A percentile compares a stretch with the other conserved stretches of the same genome.
Conservation (phyloP, 108 stramenopile species). For the Cylindrotheca closterium region DNA sequence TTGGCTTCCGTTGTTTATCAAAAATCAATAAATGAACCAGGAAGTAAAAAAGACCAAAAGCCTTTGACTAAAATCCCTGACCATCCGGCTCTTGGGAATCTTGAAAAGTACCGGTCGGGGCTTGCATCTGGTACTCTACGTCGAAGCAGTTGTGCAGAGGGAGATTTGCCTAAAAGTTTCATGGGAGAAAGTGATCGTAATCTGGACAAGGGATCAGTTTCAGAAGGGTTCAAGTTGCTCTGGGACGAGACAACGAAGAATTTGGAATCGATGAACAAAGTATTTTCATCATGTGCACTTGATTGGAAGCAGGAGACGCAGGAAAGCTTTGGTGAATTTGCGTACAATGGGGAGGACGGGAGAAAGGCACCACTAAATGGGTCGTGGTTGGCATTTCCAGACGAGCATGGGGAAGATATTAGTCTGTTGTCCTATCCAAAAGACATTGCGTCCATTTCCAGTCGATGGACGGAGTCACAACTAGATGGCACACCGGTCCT, state of each 20-base stretch:
- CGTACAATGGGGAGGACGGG: background rate
- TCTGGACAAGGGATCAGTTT: background rate
- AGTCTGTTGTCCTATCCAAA: background rate
- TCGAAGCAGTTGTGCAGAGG: background rate
- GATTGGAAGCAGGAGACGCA: background rate
- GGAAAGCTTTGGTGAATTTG: background rate
- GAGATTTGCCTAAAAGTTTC: background rate
- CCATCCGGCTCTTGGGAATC: background rate
- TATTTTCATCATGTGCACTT: background rate
- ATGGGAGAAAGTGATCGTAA: background rate
- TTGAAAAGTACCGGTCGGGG: background rate
- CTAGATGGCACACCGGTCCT: background rate
- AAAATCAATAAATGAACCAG: background rate
- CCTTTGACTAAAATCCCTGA: background rate
- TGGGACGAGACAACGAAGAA: conserved; percentile 1
- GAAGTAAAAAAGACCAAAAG: background rate
- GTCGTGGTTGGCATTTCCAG: background rate
- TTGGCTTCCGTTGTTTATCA: background rate
- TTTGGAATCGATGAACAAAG: background rate
- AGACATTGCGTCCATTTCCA: background rate
- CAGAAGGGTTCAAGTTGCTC: background rate
- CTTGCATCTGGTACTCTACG: background rate
- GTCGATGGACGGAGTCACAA: background rate
- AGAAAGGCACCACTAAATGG: background rate
- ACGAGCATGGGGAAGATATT: background rate